Evolutionary conservation across 2,329 filamentous ascomycete genomes (phyloP).

Genomic region (Fusarium sp.): DNA sequence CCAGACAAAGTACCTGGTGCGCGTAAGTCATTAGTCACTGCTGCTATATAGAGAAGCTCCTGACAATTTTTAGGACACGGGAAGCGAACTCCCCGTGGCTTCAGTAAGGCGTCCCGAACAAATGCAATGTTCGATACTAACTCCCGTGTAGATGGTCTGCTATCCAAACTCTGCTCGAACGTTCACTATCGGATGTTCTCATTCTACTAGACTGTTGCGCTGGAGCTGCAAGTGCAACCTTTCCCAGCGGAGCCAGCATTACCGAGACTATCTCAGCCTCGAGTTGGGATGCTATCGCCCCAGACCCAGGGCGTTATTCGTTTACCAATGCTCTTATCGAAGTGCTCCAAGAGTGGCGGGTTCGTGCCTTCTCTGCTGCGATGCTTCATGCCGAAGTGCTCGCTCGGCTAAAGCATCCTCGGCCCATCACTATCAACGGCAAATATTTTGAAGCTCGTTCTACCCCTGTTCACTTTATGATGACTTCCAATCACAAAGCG

Average conservation of each 20-base stretch:
- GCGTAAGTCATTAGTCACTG: slow-evolving; percentile 57
- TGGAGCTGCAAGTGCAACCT: slow-evolving; percentile 70
- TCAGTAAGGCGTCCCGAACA: slow-evolving; percentile 56
- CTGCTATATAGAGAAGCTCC: not conserved
- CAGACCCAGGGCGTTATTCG: slow-evolving; percentile 69
- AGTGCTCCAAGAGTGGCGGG: slow-evolving; percentile 68
- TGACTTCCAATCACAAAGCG: slow-evolving; percentile 70
- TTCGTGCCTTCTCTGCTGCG: slow-evolving; percentile 67
- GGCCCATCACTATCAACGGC: slow-evolving; percentile 68
- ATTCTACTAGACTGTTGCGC: slow-evolving; percentile 71
- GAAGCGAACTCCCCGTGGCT: slow-evolving; percentile 66
- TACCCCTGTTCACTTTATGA: slow-evolving; percentile 72
- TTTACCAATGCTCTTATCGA: slow-evolving; percentile 71
- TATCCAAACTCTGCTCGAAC: slow-evolving; percentile 69
- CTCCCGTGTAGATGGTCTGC: slow-evolving; percentile 63
- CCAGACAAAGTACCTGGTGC: slow-evolving; percentile 71
- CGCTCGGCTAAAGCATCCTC: slow-evolving; percentile 70
- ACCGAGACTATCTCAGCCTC: slow-evolving; percentile 73
- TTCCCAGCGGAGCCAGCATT: slow-evolving; percentile 68
- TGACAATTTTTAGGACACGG: slow-evolving; percentile 57
- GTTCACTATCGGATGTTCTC: slow-evolving; percentile 68
- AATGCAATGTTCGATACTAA: slow-evolving; percentile 13
- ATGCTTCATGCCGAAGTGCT: slow-evolving; percentile 72
- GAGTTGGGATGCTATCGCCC: slow-evolving; percentile 71
- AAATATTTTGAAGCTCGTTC: slow-evolving; percentile 69